These are phyloP conservation scores for Stentor roeselii DNA, from an alignment of 73 alveolate genomes.

Conservation along the genomic window DNA sequence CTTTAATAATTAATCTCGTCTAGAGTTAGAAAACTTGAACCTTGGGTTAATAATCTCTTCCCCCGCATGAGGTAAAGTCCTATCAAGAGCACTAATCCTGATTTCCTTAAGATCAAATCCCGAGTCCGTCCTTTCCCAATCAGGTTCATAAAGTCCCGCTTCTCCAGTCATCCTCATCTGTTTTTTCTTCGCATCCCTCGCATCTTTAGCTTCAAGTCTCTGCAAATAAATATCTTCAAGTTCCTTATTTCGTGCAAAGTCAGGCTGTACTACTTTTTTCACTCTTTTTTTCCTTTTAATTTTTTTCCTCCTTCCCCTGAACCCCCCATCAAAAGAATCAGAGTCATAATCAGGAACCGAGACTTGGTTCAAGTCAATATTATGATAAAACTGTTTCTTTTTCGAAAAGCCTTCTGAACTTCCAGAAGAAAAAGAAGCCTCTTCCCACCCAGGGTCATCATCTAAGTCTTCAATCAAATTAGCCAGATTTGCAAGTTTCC, in stretches of 20 bases:
- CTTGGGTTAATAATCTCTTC: constrained; percentile 14
- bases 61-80: constrained; percentile 9
- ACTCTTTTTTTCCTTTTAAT: not conserved
- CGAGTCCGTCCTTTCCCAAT: not conserved
- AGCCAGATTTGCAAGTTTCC: not conserved
- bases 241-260: not conserved
- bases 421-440: not conserved
- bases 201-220: not conserved
- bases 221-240: constrained; percentile 2
- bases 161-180: not conserved
- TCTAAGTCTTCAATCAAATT: not conserved
- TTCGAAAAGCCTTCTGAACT: not conserved
- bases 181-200: not conserved
- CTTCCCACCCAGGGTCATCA: not conserved
- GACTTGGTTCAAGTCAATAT: not conserved
- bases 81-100: not conserved
- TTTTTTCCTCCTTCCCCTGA: not conserved
- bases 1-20: not conserved
- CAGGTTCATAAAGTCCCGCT: not conserved
- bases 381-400: not conserved
- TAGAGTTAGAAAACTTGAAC: not conserved
- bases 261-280: not conserved
- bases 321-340: not conserved
- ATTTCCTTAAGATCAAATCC: constrained; percentile 5
- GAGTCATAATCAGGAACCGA: not conserved